phyloP scores from a whole-genome alignment of 805 yeast genomes.

The Candida sithepensis region DNA sequence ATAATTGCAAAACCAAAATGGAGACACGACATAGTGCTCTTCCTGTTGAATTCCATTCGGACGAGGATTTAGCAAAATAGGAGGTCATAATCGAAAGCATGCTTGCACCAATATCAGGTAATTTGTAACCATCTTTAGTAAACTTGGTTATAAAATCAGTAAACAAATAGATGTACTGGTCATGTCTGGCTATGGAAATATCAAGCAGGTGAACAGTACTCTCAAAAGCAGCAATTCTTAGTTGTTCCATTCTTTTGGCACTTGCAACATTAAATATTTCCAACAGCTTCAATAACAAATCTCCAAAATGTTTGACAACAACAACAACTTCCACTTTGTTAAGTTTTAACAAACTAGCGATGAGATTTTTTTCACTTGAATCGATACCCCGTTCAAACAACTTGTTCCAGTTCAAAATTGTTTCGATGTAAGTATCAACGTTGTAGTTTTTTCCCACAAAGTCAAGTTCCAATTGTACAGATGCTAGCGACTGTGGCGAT shows the following conservation, averaged over 20 bases:
- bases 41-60: conserved; percentile 60
- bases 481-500: conserved; percentile 32
- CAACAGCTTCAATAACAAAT: conserved; percentile 40
- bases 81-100: conserved; percentile 44
- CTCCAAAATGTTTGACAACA: conserved; percentile 59
- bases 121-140: conserved; percentile 15
- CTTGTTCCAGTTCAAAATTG: conserved; percentile 50
- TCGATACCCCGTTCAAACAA: conserved; percentile 40
- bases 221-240: conserved; percentile 41
- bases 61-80: conserved; percentile 44
- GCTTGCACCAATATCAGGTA: conserved; percentile 51
- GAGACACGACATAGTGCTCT: conserved; percentile 62
- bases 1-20: conserved; percentile 45
- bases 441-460: conserved; percentile 70
- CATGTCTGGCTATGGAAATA: conserved; percentile 60
- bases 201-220: conserved; percentile 60
- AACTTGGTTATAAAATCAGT: conserved; percentile 43
- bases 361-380: conserved; percentile 39
- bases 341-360: conserved; percentile 45
- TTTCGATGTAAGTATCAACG: conserved; percentile 50
- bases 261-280: conserved; percentile 30
- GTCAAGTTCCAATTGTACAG: conserved; percentile 51
- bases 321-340: conserved; percentile 52
- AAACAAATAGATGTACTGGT: conserved; percentile 55
- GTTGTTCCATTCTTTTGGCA: conserved; percentile 16